Base-by-base conservation (phyloP, 331 rosid species). In the Stylosanthes scabra region DNA sequence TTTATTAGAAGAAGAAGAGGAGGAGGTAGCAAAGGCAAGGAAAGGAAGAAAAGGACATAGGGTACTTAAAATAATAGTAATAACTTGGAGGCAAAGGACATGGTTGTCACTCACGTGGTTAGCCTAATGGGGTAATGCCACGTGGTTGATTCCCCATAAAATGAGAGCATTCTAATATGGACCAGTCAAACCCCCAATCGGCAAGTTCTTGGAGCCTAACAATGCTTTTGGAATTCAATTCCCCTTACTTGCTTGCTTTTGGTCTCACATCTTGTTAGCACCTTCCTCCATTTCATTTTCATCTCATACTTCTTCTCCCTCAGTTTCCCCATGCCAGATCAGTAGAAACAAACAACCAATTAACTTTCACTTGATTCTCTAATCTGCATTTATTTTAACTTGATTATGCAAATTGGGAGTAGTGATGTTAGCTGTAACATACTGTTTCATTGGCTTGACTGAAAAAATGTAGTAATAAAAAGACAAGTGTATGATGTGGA, bases 91-190 rank as follows among this genome's bases (percentile, higher is more conserved):
- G 54, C 49, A 54, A 80, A 75, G 69, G 85, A 78, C 82, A 75
- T 50, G 59, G 86, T 67, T 84, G 91, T 80, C 88, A 78, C 75
- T 86, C 93, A 76, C 91, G 81, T 85, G 89, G 71, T 59, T 70
- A 49, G 41, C 15, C 82, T 67, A 87, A 76, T 76, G 75, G 93
- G 83, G 89, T 50, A 40, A 59, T 51, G 70, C 55, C 91, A 76
- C 80, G 85, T 85, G 82, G 74, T 13, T 40, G 47, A 66, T 66
- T 34, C 62, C 78, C 25, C 72, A 72, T 50, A 29, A 27, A 72
- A 9, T 42, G 71, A 59, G 31, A 59, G 59, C 46, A 68, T 50
- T 63, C 40, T 28, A 81, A 79, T 44, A 68, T 68, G 82, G 67
- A 82, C 83, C 76, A 66, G 85, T 82, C 86, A 79, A 79, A 81